A percentile compares a stretch with the other conserved stretches of the same genome.
Conservation (phyloP, 441 rosid genomes). For the Raphanus hybrid region DNA sequence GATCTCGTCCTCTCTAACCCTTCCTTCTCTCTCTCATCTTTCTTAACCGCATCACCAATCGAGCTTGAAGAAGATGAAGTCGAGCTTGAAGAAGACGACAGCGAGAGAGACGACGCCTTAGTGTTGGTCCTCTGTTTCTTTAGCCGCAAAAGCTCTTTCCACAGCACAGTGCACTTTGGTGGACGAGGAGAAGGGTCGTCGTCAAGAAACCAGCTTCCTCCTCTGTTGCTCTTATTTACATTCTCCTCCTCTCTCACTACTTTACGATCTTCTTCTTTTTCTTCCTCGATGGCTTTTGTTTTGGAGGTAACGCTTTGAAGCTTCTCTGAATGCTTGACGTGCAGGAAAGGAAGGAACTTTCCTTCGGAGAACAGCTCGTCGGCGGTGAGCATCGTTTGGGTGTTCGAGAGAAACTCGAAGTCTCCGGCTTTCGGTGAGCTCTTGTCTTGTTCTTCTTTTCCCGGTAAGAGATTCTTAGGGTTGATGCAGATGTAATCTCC, state of each 20-base stretch:
- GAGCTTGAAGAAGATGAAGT: slow-evolving; percentile 80
- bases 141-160: slow-evolving; percentile 85
- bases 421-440: slow-evolving; percentile 57
- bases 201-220: slow-evolving; percentile 69
- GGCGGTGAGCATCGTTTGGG: slow-evolving; percentile 64
- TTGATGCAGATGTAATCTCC: slow-evolving; percentile 67
- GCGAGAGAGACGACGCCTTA: slow-evolving; percentile 61
- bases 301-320: slow-evolving; percentile 67
- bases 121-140: slow-evolving; percentile 69
- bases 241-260: slow-evolving; percentile 33
- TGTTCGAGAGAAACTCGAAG: slow-evolving; percentile 75
- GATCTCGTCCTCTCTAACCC: slow-evolving; percentile 90
- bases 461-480: slow-evolving; percentile 47
- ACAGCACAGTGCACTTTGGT: slow-evolving; percentile 91
- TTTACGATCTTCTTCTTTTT: slow-evolving; percentile 33
- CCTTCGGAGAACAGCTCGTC: slow-evolving; percentile 91
- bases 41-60: slow-evolving; percentile 49
- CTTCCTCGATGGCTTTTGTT: slow-evolving; percentile 39
- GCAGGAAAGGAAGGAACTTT: slow-evolving; percentile 84
- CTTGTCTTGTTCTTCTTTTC: slow-evolving; percentile 42
- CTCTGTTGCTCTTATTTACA: slow-evolving; percentile 44
- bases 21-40: slow-evolving; percentile 59
- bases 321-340: slow-evolving; percentile 70
- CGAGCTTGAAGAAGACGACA: slow-evolving; percentile 78
- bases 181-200: slow-evolving; percentile 97